Conservation (phyloP, 179 eudicot species). For the Dionaea muscipula region DNA sequence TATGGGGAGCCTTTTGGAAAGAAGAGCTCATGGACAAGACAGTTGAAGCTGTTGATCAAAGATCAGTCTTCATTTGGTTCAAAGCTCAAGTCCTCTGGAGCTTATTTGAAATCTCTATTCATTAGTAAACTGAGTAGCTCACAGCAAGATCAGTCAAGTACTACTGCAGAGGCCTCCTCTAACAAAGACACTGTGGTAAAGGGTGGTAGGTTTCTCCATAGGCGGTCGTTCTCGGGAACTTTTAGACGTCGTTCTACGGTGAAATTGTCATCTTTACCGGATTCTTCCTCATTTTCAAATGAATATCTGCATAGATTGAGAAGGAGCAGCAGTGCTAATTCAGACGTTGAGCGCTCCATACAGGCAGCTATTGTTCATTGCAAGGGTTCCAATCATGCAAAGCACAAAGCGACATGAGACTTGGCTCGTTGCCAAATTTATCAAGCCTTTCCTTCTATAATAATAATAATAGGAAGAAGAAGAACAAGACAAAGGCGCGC, state of each 20-base stretch:
- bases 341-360: constrained; percentile 49
- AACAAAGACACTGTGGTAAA: constrained; percentile 12
- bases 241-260: constrained; percentile 33
- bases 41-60: constrained; percentile 37
- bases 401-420: constrained; percentile 23
- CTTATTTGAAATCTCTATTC: constrained; percentile 45
- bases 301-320: constrained; percentile 15
- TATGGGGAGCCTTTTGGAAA: constrained; percentile 16
- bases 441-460: too few relatives aligned
- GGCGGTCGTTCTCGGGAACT: constrained; percentile 69
- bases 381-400: constrained; percentile 17
- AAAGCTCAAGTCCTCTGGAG: constrained; percentile 31
- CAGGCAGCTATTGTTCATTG: constrained; percentile 78
- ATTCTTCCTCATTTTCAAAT: constrained; percentile 19
- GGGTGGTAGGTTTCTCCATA: constrained; percentile 22
- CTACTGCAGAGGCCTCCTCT: background rate
- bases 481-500: too few relatives aligned
- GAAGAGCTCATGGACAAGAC: constrained; percentile 50
- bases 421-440: constrained; percentile 36
- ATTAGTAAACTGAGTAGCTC: constrained; percentile 37
- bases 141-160: background rate
- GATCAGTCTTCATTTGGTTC: constrained; percentile 20
- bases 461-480: too few relatives aligned
- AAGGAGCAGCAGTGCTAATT: constrained; percentile 27
- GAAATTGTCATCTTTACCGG: constrained; percentile 11